Base-by-base conservation (phyloP, 805 yeast genomes). In the Teunomyces lycoperdinae region DNA sequence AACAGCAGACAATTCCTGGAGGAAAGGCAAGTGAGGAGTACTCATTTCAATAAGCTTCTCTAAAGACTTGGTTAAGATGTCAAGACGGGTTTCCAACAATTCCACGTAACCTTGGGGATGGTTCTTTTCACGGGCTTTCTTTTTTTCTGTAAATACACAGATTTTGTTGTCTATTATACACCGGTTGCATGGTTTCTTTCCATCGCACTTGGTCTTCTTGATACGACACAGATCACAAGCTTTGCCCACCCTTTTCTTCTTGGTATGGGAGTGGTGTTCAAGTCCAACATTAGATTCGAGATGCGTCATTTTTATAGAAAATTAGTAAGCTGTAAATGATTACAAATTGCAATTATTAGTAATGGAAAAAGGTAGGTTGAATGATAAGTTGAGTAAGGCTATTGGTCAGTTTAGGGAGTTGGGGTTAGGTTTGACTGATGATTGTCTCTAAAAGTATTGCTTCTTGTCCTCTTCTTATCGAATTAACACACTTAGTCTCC, bases 211-310 rank as follows among this genome's bases (percentile, higher is more conserved):
- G 4, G 85, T 81, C 64, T 81, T 81, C 57, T 81, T 81, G 47
- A 81, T 70, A 38, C 87, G 67, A 59, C 87, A 81, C 45, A 78
- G 74, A 57, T 81, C 85, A 53, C 87, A 81, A 5, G 86, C 86
- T 54, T 80, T 81, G 9, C 84, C 83, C 3, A 81, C 85, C 50
- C 87, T 61, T 58, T 76, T 79, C 63, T 80, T 81, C 55, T 64
- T 68, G 47, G 51, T 44, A 42, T 49, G 47, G 10, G 29, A 2
- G 9, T 24, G 43, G 32, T 40, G 16, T 6, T 34, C n/a, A 13
- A 40, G 24, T 24, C 34, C 20, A 14, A 20, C 10, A 24, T 29
- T 14, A 8, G 33, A 14, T 9, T 40, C 43, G 27, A 27, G 24
- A 14, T 40, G 43, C 16, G 43, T 17, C 43, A 38, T 32, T 32